Conservation (phyloP, 2,329 filamentous ascomycete species). For the Paraphaeosphaeria minitans region DNA sequence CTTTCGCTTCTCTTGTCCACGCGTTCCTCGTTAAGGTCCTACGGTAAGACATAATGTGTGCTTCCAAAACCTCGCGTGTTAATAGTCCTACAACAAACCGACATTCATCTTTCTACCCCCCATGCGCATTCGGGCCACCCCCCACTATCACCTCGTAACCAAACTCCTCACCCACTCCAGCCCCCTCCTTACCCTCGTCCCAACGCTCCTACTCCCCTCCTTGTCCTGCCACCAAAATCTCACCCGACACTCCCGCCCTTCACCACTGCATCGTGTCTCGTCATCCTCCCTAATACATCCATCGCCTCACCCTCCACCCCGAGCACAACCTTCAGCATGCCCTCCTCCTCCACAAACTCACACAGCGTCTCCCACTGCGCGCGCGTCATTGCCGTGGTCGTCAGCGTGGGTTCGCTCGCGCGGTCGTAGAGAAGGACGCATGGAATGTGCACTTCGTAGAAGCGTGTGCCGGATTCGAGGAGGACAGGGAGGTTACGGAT, state of each 20-base stretch:
- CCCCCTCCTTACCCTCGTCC: not conserved
- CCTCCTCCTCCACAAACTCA: not conserved
- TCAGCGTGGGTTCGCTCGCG: not conserved
- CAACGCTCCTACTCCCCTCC: not conserved
- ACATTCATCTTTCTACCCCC: too few species aligned
- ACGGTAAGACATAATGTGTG: too few species aligned
- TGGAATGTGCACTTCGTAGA: slow-evolving; percentile 3
- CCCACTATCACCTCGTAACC: not conserved
- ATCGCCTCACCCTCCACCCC: not conserved
- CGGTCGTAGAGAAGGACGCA: not conserved
- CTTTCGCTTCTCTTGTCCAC: too few species aligned
- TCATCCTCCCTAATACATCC: slow-evolving; percentile 3
- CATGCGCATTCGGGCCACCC: not conserved
- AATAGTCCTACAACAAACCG: too few species aligned
- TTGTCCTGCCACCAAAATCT: slow-evolving; percentile 6
- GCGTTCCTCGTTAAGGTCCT: too few species aligned
- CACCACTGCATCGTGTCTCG: not conserved
- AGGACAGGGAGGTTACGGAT: not conserved
- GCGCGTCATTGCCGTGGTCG: not conserved
- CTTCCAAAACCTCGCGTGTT: too few species aligned
- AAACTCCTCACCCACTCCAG: not conserved
- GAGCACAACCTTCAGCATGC: slow-evolving; percentile 6
- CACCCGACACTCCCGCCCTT: not conserved
- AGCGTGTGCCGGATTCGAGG: not conserved
- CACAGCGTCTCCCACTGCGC: not conserved